Base-by-base conservation (phyloP, 2,329 filamentous ascomycete species). In the Paecilomyces niveus region DNA sequence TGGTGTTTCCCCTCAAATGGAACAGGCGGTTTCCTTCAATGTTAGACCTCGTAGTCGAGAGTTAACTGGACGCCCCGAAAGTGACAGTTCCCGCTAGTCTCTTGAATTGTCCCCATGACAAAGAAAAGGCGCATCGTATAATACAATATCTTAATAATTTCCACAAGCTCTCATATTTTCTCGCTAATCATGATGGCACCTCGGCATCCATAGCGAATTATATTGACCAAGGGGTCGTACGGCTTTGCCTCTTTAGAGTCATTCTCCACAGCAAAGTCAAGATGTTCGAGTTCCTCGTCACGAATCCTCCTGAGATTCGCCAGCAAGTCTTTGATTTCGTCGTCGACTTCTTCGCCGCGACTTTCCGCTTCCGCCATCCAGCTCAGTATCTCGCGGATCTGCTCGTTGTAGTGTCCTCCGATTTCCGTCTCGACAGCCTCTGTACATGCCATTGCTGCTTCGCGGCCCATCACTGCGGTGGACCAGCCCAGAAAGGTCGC, bases 381-480 rank as follows among this genome's bases (percentile, higher is more conserved):
- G 62, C 89, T 87, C 45, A 97, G 74, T 66, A 99, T 77, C 56
- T 85, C 83, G 26, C 90, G 81, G 50, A 99, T 91, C 77, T 99
- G 94, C 63, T 86, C 86, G 72, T 97, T 97, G 74, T 99, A 99
- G 76, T 99, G 94, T 29, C 86, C 86, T 2, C 94, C 94, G 62
- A 99, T 99, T 79, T 97, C 94, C 6, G 93, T 99, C 81, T 99
- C 94, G 1, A 99, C 93, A 1, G 94, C 94, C 76, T 99, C 94
- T 0, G 94, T 97, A 72, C 94, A 99, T 11, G 94, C 94, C 94
- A 99, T 99, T 35, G 94, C 93, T 1, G 93, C 92, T 76, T 97
- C 92, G 54, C 91, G 85, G 0, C 94, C 92, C 82, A 99, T 83
- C 50, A 94, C 77, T 0, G 89, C 94, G 0, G 94, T 99, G 3